Base-by-base conservation (phyloP, 805 yeast genomes). In the Teunomyces lycoperdinae region DNA sequence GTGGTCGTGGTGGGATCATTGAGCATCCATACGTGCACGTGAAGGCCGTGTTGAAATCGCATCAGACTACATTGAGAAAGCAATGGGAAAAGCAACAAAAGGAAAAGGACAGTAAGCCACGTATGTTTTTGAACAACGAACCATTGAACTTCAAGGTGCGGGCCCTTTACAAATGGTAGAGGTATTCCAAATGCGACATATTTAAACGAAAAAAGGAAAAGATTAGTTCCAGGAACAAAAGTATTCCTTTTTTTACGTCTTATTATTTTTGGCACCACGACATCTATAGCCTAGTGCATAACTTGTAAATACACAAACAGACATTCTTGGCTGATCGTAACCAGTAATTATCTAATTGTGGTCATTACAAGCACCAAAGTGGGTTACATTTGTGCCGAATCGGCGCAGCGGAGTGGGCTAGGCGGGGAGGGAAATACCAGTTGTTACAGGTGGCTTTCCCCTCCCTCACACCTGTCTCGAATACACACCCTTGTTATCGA, bases 1-100 rank as follows among this genome's bases (percentile, higher is more conserved):
- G 98, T 72, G 97, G 97, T 54, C 81, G 96, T 66, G 76, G 80
- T 16, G 98, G 98, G 63, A 68, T 87, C 48, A 78, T 87, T 44
- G 78, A 76, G 29, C 94, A 88, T 60, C 82, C 87, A 51, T 86
- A 79, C 63, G 83, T 89, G 45, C 96, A 92, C 66, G 81, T 91
- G 29, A 82, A 85, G 70, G 87, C 88, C 40, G 76, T 92, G 49
- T 73, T 92, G 49, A 85, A 83, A 63, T 78, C 89, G 4, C 76
- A 80, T 41, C 81, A 80, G 54, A 87, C 96, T 10, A 70, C 74
- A 58, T 63, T 70, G 51, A 78, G 96, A 66, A 60, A 80, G 46
- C 78, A 71, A 11, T 80, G 78, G 72, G 95, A 87, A 61, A 68
- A 73, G 51, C 67, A 74, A 46, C 70, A 75, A 54, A 78, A 78